Conservation (phyloP, 2,329 filamentous ascomycete genomes). For the Neofusicoccum parvum region DNA sequence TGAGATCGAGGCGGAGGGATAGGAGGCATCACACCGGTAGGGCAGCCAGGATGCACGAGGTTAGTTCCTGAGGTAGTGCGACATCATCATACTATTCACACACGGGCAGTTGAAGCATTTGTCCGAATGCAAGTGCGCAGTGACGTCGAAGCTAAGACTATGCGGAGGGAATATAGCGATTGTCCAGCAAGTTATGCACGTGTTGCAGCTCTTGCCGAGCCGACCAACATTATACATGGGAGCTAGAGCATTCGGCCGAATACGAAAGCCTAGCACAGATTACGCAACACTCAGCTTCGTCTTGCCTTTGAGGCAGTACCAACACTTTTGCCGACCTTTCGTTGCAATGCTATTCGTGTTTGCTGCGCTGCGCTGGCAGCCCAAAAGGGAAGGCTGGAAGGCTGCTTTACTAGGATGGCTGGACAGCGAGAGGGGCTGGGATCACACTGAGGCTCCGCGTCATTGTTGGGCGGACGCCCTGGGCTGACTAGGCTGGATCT, state of each 20-base stretch:
- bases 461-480: neutral
- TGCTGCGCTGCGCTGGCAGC: neutral
- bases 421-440: neutral
- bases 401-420: neutral
- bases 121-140: too few species aligned
- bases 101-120: too few species aligned
- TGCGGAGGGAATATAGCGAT: too few species aligned
- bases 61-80: too few species aligned
- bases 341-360: neutral
- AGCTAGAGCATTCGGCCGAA: neutral
- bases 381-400: neutral
- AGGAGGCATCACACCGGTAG: neutral
- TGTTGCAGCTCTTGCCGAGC: too few species aligned
- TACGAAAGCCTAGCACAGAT: neutral
- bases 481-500: constrained; percentile 8
- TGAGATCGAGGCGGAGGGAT: constrained; percentile 64
- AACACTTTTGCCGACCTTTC: neutral
- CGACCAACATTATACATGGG: neutral
- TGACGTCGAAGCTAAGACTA: too few species aligned
- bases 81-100: too few species aligned
- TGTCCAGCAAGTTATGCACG: too few species aligned
- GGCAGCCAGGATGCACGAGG: too few species aligned
- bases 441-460: constrained; percentile 3
- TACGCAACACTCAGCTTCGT: neutral
- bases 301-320: neutral